Percentiles rank a stretch among this genome's conserved stretches.
phyloP scores from a whole-genome alignment of 768 basidiomycete species.

The Russula ochroleuca region DNA sequence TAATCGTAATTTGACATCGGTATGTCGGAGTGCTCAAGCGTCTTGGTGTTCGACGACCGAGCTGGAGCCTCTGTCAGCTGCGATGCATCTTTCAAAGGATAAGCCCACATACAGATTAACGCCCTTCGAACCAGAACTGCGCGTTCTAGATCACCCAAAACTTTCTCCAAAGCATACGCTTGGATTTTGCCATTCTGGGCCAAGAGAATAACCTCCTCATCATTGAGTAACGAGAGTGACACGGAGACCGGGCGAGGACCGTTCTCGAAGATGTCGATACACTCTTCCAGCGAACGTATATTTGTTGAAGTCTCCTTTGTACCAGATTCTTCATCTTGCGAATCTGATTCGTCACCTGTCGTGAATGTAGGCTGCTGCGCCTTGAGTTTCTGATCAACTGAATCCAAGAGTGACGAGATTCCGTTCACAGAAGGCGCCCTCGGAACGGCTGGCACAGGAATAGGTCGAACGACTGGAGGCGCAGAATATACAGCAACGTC shows the following conservation, averaged over 20 bases:
- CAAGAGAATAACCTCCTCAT: constrained; percentile 89
- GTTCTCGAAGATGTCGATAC: constrained; percentile 74
- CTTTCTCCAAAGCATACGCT: constrained; percentile 93
- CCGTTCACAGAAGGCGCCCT: constrained; percentile 29
- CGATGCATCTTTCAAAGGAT: neutral
- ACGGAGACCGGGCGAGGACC: constrained; percentile 58
- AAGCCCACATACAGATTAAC: constrained; percentile 70
- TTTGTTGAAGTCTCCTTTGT: constrained; percentile 22
- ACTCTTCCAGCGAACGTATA: constrained; percentile 64
- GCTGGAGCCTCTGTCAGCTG: constrained; percentile 43
- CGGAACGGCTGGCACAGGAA: constrained; percentile 27
- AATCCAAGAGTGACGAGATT: constrained; percentile 49
- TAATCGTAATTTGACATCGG: constrained; percentile 90
- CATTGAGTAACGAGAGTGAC: constrained; percentile 61
- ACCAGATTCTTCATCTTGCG: constrained; percentile 26
- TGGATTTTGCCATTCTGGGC: constrained; percentile 90
- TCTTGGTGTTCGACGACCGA: constrained; percentile 77
- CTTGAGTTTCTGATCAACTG: constrained; percentile 50
- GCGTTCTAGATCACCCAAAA: constrained; percentile 80
- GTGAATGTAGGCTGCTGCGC: constrained; percentile 34
- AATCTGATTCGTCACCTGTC: constrained; percentile 28
- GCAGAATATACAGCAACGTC: constrained; percentile 10
- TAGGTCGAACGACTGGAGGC: constrained; percentile 27
- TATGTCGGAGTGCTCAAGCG: constrained; percentile 77
- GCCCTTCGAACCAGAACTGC: constrained; percentile 85